Evolutionary conservation across 2,329 filamentous ascomycete species (phyloP).

Genomic region (Colletotrichum lentis): DNA sequence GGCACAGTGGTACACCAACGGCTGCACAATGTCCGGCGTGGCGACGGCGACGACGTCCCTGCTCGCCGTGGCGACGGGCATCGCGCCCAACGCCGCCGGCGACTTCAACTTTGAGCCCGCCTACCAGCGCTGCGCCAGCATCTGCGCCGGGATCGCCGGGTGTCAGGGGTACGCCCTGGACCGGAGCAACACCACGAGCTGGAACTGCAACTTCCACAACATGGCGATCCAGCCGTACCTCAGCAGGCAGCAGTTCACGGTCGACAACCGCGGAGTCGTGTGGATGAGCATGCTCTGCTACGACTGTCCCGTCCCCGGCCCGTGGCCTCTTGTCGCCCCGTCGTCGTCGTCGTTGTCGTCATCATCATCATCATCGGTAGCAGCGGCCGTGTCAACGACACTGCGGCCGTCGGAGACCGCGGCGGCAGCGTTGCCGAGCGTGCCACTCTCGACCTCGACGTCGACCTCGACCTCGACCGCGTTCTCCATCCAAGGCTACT

Average conservation of each 20-base stretch:
- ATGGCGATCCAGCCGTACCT: conserved; percentile 3
- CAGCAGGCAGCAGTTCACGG: neutral
- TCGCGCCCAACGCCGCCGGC: conserved; percentile 4
- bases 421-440: neutral
- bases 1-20: conserved; percentile 23
- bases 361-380: neutral
- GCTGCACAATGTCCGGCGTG: conserved; percentile 22
- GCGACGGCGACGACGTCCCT: conserved; percentile 5
- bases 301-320: conserved; percentile 16
- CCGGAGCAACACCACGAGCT: conserved; percentile 8
- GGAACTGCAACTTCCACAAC: conserved; percentile 24
- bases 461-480: neutral
- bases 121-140: conserved; percentile 21
- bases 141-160: conserved; percentile 7
- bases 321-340: neutral
- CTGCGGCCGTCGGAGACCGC: neutral
- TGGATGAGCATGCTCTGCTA: conserved; percentile 28
- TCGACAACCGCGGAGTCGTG: conserved; percentile 7
- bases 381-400: neutral
- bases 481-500: neutral
- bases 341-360: neutral
- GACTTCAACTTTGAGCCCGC: conserved; percentile 26
- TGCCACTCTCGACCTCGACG: neutral
- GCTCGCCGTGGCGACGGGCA: conserved; percentile 23
- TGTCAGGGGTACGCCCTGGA: conserved; percentile 29